Evolutionary conservation across 2,329 filamentous ascomycete species (phyloP), one percentile per base, ranked within the genome.

Genomic region (Hypoxylon sp.): DNA sequence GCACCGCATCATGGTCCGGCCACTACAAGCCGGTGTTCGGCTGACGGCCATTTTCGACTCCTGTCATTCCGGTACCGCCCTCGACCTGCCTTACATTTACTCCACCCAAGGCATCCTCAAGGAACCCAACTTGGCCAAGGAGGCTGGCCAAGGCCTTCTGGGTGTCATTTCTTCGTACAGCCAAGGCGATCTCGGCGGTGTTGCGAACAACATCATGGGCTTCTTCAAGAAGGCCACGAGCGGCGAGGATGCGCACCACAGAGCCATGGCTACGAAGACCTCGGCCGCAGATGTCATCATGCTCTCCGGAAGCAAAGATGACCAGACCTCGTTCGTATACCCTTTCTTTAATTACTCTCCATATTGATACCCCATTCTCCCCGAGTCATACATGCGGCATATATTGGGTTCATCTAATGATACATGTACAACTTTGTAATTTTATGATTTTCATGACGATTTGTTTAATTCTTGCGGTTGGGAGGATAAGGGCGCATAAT

Each of bases 291-390:
- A 99, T 80, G 96, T 99, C 32, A 89, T 99, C 78, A 97, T 98
- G 93, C 97, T 94, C 92, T 97, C 93, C 68, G 96, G 96, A 63
- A 97, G 93, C 83, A 98, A 97, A 82, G 96, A 99, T 78, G 89
- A 91, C 68, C 96, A 98, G 82, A 99, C 96, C 73, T 94, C 92
- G 91, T 91, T 82, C 80, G 88, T 88, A 76, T 74, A 77, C 69
- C 74, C 76, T 75, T 77, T 78, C 74, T 61, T 74, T 73, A 54
- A 62, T 24, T 56, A 72, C 48, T 58, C 54, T 21, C 62, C 56
- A n/a, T 65, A 67, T 61, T 62, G 63, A 67, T 67, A 65, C 48
- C 53, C 60, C 32, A 50, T 60, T 56, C 44, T 24, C 13, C 44
- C 44, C 32, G 29, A 50, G 47, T 47, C 35, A n/a, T 21, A 58